A percentile compares a stretch with the other conserved stretches of the same genome.
These are phyloP conservation scores for Boletus edulis DNA, from an alignment of 768 basidiomycete genomes.

Conservation along the genomic window DNA sequence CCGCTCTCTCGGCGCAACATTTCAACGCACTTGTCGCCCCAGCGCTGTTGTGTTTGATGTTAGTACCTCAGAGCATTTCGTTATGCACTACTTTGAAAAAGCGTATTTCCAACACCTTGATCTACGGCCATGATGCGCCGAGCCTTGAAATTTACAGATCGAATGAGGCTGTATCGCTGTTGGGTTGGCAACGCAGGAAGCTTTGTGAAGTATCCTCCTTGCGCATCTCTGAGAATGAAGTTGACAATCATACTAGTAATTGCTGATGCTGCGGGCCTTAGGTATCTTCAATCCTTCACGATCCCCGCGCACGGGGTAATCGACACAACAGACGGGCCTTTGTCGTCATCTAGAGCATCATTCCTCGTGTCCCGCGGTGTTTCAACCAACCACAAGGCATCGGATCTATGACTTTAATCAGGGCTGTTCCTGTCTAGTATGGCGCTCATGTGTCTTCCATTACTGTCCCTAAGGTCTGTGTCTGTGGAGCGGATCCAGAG, in stretches of 20 bases:
- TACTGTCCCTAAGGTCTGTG: too few relatives aligned
- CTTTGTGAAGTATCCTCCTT: too few relatives aligned
- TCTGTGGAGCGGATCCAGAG: too few relatives aligned
- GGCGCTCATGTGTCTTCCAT: not conserved
- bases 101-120: slow-evolving; percentile 38
- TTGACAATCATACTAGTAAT: too few relatives aligned
- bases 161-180: slow-evolving; percentile 7
- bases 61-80: not conserved
- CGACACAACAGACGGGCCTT: not conserved
- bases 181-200: too few relatives aligned
- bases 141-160: slow-evolving; percentile 33
- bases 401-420: too few relatives aligned
- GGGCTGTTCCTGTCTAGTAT: not conserved
- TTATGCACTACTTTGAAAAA: slow-evolving; percentile 6
- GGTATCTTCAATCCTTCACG: too few relatives aligned
- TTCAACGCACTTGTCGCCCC: slow-evolving; percentile 32
- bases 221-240: not conserved
- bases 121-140: slow-evolving; percentile 31
- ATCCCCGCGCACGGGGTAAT: too few relatives aligned
- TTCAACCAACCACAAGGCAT: not conserved
- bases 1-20: slow-evolving; percentile 13
- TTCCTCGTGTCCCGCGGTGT: too few relatives aligned
- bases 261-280: too few relatives aligned
- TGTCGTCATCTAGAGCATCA: too few relatives aligned
- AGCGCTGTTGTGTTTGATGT: slow-evolving; percentile 14